Base-by-base conservation (phyloP, 2,329 filamentous ascomycete genomes). In the Verticillium longisporum region DNA sequence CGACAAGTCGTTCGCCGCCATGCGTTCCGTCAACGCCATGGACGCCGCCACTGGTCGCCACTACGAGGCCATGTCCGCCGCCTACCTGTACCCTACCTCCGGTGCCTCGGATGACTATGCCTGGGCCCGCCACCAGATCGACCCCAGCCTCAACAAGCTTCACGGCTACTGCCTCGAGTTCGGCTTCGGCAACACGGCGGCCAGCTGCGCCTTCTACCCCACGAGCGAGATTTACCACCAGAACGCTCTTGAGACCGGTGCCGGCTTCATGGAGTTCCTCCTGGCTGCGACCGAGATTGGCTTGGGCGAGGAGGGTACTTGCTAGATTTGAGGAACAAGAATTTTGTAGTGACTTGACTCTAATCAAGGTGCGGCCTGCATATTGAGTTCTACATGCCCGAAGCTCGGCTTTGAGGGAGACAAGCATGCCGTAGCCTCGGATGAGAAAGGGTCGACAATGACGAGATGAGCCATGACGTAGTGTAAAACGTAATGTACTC, bases 261-360 rank as follows among this genome's bases (percentile, higher is more conserved):
- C 76, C 4, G 80, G 75, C 0, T 75, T 82, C 66, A 83, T 82
- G 72, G 80, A 83, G 68, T 68, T 81, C 57, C 65, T 77, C 33
- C 62, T 65, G 1, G 61, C 63, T 1, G 63, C 63, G 14, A 61
- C 63, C 0, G 63, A 64, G 36, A 61, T 64, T 36, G 63, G 63
- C 31, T 37, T 65, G 4, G 63, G 63, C 41, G 57, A 64, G 32
- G 58, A 62, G 32, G 59, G 55, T 50, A 62, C 57, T 7, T 64
- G 62, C 61, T 59, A 54, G 38, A 7, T 3, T 10, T 38, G 2
- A 9, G n/a, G 15, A 7, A 2, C 14, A n/a, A n/a, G 11, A 13
- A 36, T 36, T 36, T 1, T 31, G 4, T 10, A 13, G 34, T 5
- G 34, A 10, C 34, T 36, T 9, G 34, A 36, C 13, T 36, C 34